Evolutionary conservation across 805 yeast species (phyloP).

Genomic region (Maudiozyma pseudohumilis): DNA sequence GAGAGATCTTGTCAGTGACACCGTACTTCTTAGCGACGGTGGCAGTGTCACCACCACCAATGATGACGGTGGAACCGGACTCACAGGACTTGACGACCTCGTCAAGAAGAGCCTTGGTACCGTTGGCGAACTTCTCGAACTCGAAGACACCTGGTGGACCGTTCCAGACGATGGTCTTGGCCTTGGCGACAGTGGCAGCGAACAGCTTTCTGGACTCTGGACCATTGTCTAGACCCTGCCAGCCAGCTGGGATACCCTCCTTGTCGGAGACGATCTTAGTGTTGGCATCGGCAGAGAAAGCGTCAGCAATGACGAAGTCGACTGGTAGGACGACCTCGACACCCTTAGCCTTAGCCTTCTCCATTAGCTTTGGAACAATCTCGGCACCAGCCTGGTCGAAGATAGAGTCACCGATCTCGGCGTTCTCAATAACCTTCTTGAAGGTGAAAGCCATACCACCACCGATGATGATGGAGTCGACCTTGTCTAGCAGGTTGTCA

Average conservation of each 20-base stretch:
- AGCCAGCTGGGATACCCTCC: conserved; percentile 88
- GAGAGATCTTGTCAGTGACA: conserved; percentile 91
- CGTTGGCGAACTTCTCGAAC: conserved; percentile 82
- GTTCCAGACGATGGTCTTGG: conserved; percentile 99
- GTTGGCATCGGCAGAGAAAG: conserved; percentile 84
- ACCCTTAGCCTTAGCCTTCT: conserved; percentile 91
- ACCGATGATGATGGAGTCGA: conserved; percentile 86
- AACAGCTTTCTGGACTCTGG: conserved; percentile 77
- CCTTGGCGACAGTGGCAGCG: conserved; percentile 73
- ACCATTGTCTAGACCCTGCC: conserved; percentile 96
- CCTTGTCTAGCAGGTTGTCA: conserved; percentile 94
- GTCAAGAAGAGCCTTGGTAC: conserved; percentile 84
- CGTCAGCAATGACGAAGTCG: conserved; percentile 93
- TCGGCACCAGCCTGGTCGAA: conserved; percentile 92
- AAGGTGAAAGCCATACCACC: conserved; percentile 99
- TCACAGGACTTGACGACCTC: conserved; percentile 80
- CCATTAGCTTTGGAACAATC: conserved; percentile 84
- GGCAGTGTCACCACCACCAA: conserved; percentile 99
- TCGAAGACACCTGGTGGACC: conserved; percentile 99
- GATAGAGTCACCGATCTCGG: conserved; percentile 85
- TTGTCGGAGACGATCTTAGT: conserved; percentile 76
- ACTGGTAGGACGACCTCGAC: conserved; percentile 92
- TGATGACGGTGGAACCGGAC: conserved; percentile 87
- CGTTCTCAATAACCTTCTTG: conserved; percentile 81
- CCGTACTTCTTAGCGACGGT: conserved; percentile 98